Conservation (phyloP, 2,329 filamentous ascomycete genomes). For the Fusarium gaditjirri region DNA sequence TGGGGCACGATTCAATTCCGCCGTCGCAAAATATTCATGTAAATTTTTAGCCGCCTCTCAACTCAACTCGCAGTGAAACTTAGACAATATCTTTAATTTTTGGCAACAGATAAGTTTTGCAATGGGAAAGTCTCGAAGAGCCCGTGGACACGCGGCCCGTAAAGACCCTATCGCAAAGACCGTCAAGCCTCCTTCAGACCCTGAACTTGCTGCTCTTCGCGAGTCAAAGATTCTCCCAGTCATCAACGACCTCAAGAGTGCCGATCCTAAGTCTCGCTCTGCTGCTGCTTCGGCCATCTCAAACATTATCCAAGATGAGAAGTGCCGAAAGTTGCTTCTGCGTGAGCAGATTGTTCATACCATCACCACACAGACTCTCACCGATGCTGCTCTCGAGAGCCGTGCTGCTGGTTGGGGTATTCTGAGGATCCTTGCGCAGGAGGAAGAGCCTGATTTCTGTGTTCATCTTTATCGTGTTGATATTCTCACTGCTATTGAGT, state of each 20-base stretch:
- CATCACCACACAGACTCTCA: slow-evolving; percentile 71
- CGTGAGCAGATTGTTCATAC: slow-evolving; percentile 73
- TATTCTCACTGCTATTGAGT: slow-evolving; percentile 68
- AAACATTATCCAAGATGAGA: slow-evolving; percentile 70
- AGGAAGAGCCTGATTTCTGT: slow-evolving; percentile 75
- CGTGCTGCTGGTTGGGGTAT: slow-evolving; percentile 75
- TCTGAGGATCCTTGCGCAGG: slow-evolving; percentile 67
- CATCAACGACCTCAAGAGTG: slow-evolving; percentile 67
- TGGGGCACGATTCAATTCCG: slow-evolving; percentile 33
- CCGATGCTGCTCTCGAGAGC: slow-evolving; percentile 70
- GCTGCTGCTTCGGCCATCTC: slow-evolving; percentile 68
- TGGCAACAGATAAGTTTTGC: not conserved
- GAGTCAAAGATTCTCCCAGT: slow-evolving; percentile 72
- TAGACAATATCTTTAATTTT: not conserved
- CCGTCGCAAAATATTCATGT: slow-evolving; percentile 32
- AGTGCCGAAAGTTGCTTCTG: slow-evolving; percentile 72
- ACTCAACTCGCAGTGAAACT: not conserved
- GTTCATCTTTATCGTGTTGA: slow-evolving; percentile 72
- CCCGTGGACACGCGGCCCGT: slow-evolving; percentile 60
- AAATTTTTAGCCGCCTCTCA: slow-evolving; percentile 32
- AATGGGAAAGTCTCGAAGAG: slow-evolving; percentile 71
- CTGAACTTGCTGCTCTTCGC: slow-evolving; percentile 70
- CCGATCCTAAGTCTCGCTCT: slow-evolving; percentile 68
- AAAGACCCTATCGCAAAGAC: slow-evolving; percentile 67
- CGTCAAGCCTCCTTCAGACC: slow-evolving; percentile 70